Evolutionary conservation across 140 eudicot genomes (phyloP).

Genomic region (Ambrosia hybrid): DNA sequence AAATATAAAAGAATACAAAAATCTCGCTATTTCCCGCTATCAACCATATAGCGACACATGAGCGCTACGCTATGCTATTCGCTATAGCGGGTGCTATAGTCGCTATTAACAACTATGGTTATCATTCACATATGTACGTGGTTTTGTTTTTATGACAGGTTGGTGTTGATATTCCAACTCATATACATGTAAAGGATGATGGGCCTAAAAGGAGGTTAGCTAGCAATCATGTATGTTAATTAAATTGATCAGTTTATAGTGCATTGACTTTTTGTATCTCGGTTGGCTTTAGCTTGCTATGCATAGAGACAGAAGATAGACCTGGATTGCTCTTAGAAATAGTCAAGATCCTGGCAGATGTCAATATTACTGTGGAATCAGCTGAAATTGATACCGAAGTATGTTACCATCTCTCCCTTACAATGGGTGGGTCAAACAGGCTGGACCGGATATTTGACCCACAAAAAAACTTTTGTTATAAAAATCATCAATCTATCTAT

Average conservation of each 20-base stretch:
- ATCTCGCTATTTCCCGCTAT: no score
- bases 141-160: constrained; percentile 43
- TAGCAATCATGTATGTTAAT: constrained; percentile 12
- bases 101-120: no score
- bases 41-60: no score
- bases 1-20: no score
- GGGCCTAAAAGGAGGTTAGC: constrained; percentile 92
- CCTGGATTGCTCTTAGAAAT: constrained; percentile 87
- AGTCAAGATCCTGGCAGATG: constrained; percentile 76
- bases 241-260: neutral
- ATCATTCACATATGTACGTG: no score
- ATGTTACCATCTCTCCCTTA: constrained; percentile 9
- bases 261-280: constrained; percentile 19
- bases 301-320: constrained; percentile 91
- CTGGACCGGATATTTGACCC: neutral
- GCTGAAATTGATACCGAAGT: constrained; percentile 98
- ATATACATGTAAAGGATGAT: constrained; percentile 78
- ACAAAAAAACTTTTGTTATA: neutral
- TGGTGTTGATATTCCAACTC: constrained; percentile 80
- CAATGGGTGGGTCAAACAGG: neutral
- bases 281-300: constrained; percentile 66
- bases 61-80: no score
- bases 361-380: constrained; percentile 77
- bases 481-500: neutral
- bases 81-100: no score